These are phyloP conservation scores for Calycina marina DNA, from an alignment of 2,329 filamentous ascomycete species.

Conservation along the genomic window DNA sequence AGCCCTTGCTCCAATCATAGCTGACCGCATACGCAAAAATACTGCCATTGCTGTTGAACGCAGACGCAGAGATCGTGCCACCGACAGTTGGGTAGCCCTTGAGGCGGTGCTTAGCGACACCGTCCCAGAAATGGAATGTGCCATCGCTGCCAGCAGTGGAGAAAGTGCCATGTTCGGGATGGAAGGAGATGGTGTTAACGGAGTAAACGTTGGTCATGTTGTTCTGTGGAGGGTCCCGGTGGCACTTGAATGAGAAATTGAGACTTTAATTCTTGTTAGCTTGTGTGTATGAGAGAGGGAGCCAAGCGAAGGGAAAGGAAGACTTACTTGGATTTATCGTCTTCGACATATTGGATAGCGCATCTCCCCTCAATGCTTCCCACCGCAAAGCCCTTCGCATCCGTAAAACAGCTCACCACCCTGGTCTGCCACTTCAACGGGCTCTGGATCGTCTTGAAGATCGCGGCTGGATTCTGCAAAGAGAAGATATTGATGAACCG, in stretches of 20 bases:
- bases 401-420: conserved; percentile 86
- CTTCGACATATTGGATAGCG: conserved; percentile 95
- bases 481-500: conserved; percentile 94
- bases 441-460: conserved; percentile 94
- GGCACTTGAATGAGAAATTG: conserved; percentile 99
- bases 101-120: conserved; percentile 74
- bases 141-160: conserved; percentile 91
- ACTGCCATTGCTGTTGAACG: conserved; percentile 75
- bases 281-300: conserved; percentile 4
- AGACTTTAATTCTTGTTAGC: conserved; percentile 33
- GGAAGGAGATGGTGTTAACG: conserved; percentile 96
- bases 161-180: conserved; percentile 94
- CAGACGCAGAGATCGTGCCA: conserved; percentile 77
- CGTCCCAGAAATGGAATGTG: conserved; percentile 96
- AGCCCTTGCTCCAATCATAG: conserved; percentile 98
- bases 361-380: conserved; percentile 95
- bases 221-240: conserved; percentile 64
- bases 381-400: conserved; percentile 83
- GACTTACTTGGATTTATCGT: conserved; percentile 66
- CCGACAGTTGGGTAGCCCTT: conserved; percentile 79
- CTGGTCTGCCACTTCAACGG: conserved; percentile 97
- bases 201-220: conserved; percentile 82
- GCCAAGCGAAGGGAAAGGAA: no score
- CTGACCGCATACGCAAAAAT: conserved; percentile 84
- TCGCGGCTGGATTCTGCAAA: conserved; percentile 71